Conservation (phyloP, 2,329 filamentous ascomycete genomes). For the Stachybotrys echinatus region DNA sequence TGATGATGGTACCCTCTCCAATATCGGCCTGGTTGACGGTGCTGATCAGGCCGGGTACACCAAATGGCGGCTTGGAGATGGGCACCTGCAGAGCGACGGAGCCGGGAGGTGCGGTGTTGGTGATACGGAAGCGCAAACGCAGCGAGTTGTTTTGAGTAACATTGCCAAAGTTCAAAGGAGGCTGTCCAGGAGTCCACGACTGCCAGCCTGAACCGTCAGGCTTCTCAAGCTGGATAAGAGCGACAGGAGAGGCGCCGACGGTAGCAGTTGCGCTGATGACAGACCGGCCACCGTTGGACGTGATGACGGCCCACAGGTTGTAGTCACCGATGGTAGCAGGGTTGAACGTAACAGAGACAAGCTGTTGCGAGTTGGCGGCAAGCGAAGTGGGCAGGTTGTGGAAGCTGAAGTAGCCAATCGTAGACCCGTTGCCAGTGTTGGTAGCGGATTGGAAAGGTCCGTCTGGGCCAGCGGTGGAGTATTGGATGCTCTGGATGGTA, state of each 20-base stretch:
- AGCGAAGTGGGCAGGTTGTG: background rate
- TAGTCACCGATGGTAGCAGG: background rate
- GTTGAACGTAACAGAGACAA: slow-evolving; percentile 1
- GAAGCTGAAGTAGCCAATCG: slow-evolving; percentile 1
- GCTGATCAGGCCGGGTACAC: slow-evolving; percentile 1
- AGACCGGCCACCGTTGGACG: background rate
- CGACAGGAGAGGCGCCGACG: background rate
- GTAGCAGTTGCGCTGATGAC: background rate
- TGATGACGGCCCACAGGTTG: background rate
- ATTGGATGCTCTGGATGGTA: background rate
- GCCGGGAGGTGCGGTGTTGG: slow-evolving; percentile 1
- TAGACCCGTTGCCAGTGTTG: background rate
- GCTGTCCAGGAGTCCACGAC: background rate
- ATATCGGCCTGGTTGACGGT: slow-evolving; percentile 2
- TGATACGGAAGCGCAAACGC: slow-evolving; percentile 1
- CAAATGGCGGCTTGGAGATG: slow-evolving; percentile 2
- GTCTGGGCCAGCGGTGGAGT: background rate
- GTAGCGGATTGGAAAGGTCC: background rate
- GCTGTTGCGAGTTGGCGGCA: background rate
- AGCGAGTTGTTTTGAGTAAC: background rate
- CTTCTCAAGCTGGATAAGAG: slow-evolving; percentile 2
- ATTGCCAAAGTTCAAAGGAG: background rate
- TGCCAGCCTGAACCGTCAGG: slow-evolving; percentile 2
- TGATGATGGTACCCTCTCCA: slow-evolving; percentile 1
- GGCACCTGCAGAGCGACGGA: background rate